Percentiles rank a stretch among this genome's conserved stretches.
Evolutionary conservation across 352 stramenopile genomes (phyloP).

Genomic region (Blastocystis sp.): DNA sequence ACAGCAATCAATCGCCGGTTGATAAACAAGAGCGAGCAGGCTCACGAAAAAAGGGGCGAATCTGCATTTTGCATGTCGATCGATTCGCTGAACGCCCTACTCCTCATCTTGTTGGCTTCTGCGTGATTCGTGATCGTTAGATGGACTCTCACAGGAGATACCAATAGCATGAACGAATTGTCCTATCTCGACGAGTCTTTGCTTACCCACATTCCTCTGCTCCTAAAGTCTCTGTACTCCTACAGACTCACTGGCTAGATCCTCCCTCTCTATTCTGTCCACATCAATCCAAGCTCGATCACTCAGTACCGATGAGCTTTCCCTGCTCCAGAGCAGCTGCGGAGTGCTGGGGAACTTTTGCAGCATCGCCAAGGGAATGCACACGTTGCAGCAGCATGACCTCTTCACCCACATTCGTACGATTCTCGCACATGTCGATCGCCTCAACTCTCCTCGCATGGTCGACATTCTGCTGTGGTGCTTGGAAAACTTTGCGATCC

Average conservation of each 20-base stretch:
- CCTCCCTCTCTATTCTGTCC: neutral
- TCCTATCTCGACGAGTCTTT: neutral
- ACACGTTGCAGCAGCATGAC: neutral
- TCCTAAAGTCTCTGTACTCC: neutral
- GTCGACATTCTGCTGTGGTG: neutral
- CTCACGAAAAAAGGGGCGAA: neutral
- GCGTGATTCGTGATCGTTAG: neutral
- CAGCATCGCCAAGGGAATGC: neutral
- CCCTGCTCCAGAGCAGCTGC: neutral
- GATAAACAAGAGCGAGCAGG: neutral
- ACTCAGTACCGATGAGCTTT: neutral
- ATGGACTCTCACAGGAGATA: conserved; percentile 39
- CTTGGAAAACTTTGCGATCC: neutral
- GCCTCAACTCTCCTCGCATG: neutral
- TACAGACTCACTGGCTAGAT: neutral
- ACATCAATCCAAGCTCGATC: neutral
- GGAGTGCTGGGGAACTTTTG: conserved; percentile 13
- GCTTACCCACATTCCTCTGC: neutral
- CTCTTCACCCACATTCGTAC: neutral
- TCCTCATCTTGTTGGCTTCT: neutral
- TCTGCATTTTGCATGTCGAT: neutral
- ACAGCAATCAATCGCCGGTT: neutral
- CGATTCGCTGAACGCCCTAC: neutral
- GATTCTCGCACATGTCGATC: neutral
- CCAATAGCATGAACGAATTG: neutral